Evolutionary conservation across 2,329 filamentous ascomycete genomes (phyloP), one percentile per base, ranked within the genome.

Genomic region (Talaromyces sp.): DNA sequence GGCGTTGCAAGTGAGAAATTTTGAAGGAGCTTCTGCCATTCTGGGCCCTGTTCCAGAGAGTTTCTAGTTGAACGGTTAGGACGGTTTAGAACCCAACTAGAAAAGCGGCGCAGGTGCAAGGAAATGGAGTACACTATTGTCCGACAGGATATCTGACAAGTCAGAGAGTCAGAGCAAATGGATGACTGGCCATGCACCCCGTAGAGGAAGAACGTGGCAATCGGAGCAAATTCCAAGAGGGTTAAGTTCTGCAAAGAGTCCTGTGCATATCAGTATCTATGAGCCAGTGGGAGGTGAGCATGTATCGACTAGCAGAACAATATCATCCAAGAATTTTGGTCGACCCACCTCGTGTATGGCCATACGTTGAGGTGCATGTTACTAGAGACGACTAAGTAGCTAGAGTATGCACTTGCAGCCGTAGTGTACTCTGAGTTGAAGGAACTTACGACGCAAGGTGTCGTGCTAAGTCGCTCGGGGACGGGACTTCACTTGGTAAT

Each of bases 151-250:
- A 50, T 28, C 14, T 31, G 46, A 50, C n/a, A 31, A 50, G 42
- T 46, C 42, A 23, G 18, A 46, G 21, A 50, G 18, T 46, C 42
- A 14, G 42, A 23, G 21, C 6, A 21, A 25, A 23, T 46, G 5
- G 40, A 18, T 21, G 18, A 42, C n/a, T 28, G 21, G 21, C 23
- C 14, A 50, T 31, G 25, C 46, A 50, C 25, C 46, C 46, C 25
- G 25, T 50, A 31, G 25, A 50, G 23, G n/a, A 50, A 50, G 18
- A 40, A 37, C 37, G n/a, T 57, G 54, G 54, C 54, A 25, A 42
- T 57, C 54, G 54, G 54, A 57, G 54, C 11, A 57, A 57, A 42
- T 57, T 42, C 54, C 54, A 42, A 23, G 21, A 57, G 7, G 9
- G 35, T 40, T 42, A 57, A 31, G 23, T 31, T 31, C 12, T 50